phyloP scores from a whole-genome alignment of 768 basidiomycete species.

The Dentipellis sp. region DNA sequence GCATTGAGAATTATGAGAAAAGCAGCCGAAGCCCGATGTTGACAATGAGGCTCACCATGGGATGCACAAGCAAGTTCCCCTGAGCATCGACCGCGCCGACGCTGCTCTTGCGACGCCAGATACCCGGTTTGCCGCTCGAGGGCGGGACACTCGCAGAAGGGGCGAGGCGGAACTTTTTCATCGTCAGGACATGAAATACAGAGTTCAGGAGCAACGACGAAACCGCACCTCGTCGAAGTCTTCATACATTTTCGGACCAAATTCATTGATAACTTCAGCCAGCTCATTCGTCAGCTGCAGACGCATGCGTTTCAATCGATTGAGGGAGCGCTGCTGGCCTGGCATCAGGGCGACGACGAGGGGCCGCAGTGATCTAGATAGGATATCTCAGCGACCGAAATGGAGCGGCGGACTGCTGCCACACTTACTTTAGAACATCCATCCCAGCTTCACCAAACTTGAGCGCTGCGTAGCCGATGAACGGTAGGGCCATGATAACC shows the following conservation, averaged over 20 bases:
- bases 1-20: slow-evolving; percentile 5
- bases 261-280: slow-evolving; percentile 73
- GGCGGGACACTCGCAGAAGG: slow-evolving; percentile 79
- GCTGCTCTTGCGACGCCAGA: slow-evolving; percentile 69
- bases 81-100: slow-evolving; percentile 73
- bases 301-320: slow-evolving; percentile 66
- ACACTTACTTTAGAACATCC: slow-evolving; percentile 88
- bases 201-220: background rate
- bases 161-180: slow-evolving; percentile 53
- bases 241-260: slow-evolving; percentile 77
- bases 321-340: slow-evolving; percentile 75
- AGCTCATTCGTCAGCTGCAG: slow-evolving; percentile 74
- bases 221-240: slow-evolving; percentile 70
- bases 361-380: slow-evolving; percentile 76
- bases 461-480: slow-evolving; percentile 85
- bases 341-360: slow-evolving; percentile 81
- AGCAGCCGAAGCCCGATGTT: background rate
- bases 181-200: background rate
- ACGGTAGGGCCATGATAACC: slow-evolving; percentile 62
- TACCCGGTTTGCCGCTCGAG: slow-evolving; percentile 57
- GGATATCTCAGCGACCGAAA: slow-evolving; percentile 6
- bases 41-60: slow-evolving; percentile 48
- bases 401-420: background rate
- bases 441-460: slow-evolving; percentile 97
- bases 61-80: slow-evolving; percentile 78